Percentiles rank a stretch among this genome's conserved stretches.
These are phyloP conservation scores for Cystobasidium sp. DNA, from an alignment of 1,284 basidiomycete genomes.

Conservation along the genomic window DNA sequence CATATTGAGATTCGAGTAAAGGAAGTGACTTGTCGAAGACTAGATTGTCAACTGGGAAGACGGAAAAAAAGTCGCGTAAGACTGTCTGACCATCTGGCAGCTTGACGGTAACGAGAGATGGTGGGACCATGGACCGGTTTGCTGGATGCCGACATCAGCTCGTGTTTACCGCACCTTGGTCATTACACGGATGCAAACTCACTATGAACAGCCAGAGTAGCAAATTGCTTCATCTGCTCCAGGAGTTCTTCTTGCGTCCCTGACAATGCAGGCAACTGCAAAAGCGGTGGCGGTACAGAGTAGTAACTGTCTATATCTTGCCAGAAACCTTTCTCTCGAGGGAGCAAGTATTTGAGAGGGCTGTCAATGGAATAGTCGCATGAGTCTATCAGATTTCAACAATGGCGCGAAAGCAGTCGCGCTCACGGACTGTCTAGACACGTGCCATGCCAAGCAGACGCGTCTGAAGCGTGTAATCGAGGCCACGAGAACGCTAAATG, in stretches of 20 bases:
- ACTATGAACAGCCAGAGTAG: constrained; percentile 28
- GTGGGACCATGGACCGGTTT: constrained; percentile 26
- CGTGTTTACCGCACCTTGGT: background rate
- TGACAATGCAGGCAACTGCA: constrained; percentile 22
- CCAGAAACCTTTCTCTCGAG: constrained; percentile 48
- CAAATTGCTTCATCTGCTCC: constrained; percentile 22
- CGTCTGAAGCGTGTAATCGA: constrained; percentile 20
- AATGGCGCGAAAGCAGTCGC: background rate
- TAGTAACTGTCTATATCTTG: constrained; percentile 49
- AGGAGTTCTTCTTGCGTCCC: constrained; percentile 33
- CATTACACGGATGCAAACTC: background rate
- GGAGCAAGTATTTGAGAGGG: constrained; percentile 22
- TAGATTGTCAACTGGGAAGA: constrained; percentile 29
- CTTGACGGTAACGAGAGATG: constrained; percentile 19
- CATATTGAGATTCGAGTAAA: constrained; percentile 27
- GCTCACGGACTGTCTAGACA: constrained; percentile 34
- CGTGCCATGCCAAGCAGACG: constrained; percentile 35
- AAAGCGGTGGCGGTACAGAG: constrained; percentile 33
- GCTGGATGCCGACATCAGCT: background rate
- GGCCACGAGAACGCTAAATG: constrained; percentile 41
- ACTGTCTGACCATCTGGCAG: constrained; percentile 10
- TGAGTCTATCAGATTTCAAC: background rate
- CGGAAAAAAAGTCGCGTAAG: constrained; percentile 16
- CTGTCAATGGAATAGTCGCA: background rate
- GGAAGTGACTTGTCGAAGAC: constrained; percentile 13